Base-by-base conservation (phyloP, 768 basidiomycete species). In the Postia placenta region DNA sequence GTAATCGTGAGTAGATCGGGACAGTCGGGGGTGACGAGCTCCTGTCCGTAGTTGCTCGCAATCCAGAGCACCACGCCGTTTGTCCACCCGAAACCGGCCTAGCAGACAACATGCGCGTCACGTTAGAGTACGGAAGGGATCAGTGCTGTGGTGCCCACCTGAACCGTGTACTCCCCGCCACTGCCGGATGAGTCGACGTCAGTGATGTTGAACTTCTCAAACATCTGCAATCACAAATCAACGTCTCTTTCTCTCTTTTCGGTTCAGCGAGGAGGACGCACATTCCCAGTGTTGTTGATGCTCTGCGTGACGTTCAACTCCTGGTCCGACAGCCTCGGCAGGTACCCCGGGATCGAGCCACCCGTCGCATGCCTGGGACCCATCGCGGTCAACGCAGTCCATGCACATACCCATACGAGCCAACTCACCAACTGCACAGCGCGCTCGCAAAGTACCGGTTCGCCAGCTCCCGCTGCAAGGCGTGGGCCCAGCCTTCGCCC, bases 121-220 rank as follows among this genome's bases (percentile, higher is more conserved):
- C 33, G 33, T 35, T 35, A 9, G 33, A n/a, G 33, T 35, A n/a
- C 33, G 33, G 33, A n/a, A 9, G 33, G n/a, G n/a, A n/a, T n/a
- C n/a, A n/a, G n/a, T n/a, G n/a, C 30, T 33, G 30, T 22, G 20
- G 9, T 14, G 17, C 38, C 49, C 69, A 78, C 81, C 67, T 92
- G 88, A 3, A 93, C 92, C 2, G 81, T 86, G 57, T 96, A 95
- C 71, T 93, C 91, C 22, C 91, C 91, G 5, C 89, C 91, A 11
- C 70, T 69, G 4, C 90, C 91, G 2, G 86, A 83, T 2, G 82
- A 84, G 65, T 89, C 84, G 26, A 92, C 74, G 49, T 95, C 83
- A 9, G 80, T 62, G 36, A 75, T 78, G 2, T 88, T 91, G 69
- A 92, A 92, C 65, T 92, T 90, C 65, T 92, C 90, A 53, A 82